Base-by-base conservation (phyloP, 2,329 filamentous ascomycete genomes). In the Trichoderma citrinoviride region DNA sequence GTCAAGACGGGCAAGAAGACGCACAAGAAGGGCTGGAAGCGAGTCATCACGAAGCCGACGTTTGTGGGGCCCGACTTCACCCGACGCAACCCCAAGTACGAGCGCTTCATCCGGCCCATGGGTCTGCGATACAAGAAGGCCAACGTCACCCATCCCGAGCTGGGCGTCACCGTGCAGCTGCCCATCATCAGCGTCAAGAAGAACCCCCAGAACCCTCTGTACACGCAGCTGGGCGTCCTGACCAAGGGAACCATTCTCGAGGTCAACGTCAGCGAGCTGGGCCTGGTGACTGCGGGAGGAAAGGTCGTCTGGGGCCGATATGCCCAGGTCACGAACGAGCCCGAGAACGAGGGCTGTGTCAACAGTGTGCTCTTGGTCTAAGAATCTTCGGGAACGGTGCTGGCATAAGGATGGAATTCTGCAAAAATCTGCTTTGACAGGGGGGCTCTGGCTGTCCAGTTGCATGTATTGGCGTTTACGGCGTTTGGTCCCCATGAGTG, bases 1-100 rank as follows among this genome's bases (percentile, higher is more conserved):
- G 88, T 98, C 73, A 93, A 93, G 81, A 98, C 94, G 37, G 94
- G 95, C 72, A 96, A 96, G 86, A 97, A 97, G 84, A 92, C 89
- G 2, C 84, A 88, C 64, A 93, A 96, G 86, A 96, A 95, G 84
- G 83, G 83, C 65, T 85, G 89, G 89, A 91, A 91, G 81, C 79
- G 88, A 41, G 88, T 88, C 82, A 83, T 87, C 68, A 86, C 83
- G 33, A 85, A 86, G 71, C 76, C 73, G 66, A 80, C 76, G 64
- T 98, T 98, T 77, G 94, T 98, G 23, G 94, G 93, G 0, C 87
- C 86, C 40, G 93, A 96, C 72, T 97, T 97, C 77, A 97, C 93
- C 3, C 83, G 93, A 74, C 81, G 93, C 61, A 93, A 95, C 17
- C 92, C 95, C 72, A 97, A 92, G 77, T 87, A 85, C 74, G 86